Evolutionary conservation across 768 basidiomycete species (phyloP), one percentile per base, ranked within the genome.

Genomic region (Fomitopsis serialis): DNA sequence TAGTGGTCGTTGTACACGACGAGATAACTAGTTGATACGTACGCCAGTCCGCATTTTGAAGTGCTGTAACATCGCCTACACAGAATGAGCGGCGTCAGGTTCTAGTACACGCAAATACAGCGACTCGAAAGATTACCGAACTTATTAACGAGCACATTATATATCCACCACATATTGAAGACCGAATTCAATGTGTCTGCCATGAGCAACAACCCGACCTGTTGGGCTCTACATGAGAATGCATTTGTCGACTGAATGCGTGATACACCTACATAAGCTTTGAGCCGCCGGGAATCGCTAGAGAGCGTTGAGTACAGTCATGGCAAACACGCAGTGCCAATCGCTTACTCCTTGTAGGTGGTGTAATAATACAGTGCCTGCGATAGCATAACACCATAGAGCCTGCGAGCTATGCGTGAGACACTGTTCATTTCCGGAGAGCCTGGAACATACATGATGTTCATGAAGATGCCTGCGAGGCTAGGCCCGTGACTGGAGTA

Each of bases 111-210:
- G 11, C 8, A 27, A 45, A 9, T 13, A 25, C 19, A 25, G 22
- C 42, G 19, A 12, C 24, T 29, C 29, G 21, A 9, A 25, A n/a
- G 55, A 62, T 17, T 45, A 77, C 78, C 73, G 34, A 76, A 78
- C 53, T 71, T 63, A 2, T 62, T 55, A 32, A 79, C 68, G 32
- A 79, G 65, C 15, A 74, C 67, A 12, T 72, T 62, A 50, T 78
- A 80, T 23, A 78, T 58, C 55, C 74, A 74, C 2, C 66, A 52
- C 17, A 70, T 58, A 29, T 74, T 69, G 48, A 74, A 77, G 3
- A 63, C 51, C 0, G 72, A 68, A 50, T 77, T 78, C 23, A 72
- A 52, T 0, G 75, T 77, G 61, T 80, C 78, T 19, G 69, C 71
- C 11, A 74, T 4, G 22, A 78, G 64, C 5, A 79, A 59, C 23